A percentile compares a stretch with the other conserved stretches of the same genome.
These are phyloP conservation scores for Colletotrichum cuscutae DNA, from an alignment of 2,329 filamentous ascomycete species.

Conservation along the genomic window DNA sequence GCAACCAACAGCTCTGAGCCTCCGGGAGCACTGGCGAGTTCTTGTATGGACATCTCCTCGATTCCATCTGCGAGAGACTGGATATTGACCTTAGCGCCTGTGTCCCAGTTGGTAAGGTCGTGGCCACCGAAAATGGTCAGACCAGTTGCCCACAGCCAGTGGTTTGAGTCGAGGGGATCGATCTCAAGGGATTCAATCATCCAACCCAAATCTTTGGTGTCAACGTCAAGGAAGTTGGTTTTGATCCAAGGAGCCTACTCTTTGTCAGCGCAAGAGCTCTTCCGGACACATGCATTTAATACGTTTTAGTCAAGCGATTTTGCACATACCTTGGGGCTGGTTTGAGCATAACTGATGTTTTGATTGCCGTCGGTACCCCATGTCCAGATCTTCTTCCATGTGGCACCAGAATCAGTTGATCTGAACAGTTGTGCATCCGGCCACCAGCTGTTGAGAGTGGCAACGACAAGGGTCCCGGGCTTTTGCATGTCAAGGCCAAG, in stretches of 20 bases:
- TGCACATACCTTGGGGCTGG: slow-evolving; percentile 49
- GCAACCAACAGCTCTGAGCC: slow-evolving; percentile 63
- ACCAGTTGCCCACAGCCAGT: slow-evolving; percentile 70
- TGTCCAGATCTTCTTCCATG: slow-evolving; percentile 65
- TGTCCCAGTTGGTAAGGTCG: slow-evolving; percentile 66
- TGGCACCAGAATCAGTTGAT: slow-evolving; percentile 64
- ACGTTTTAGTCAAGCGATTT: background rate
- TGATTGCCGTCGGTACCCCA: slow-evolving; percentile 58
- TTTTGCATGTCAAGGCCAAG: slow-evolving; percentile 63
- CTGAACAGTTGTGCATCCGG: slow-evolving; percentile 67
- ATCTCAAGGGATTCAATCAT: slow-evolving; percentile 71
- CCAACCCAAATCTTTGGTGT: slow-evolving; percentile 65
- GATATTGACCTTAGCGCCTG: slow-evolving; percentile 52
- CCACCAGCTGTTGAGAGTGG: slow-evolving; percentile 68
- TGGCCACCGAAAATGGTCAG: slow-evolving; percentile 63
- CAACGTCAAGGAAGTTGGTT: slow-evolving; percentile 57
- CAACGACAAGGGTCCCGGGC: slow-evolving; percentile 66
- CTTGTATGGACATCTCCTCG: slow-evolving; percentile 63
- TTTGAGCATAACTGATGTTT: slow-evolving; percentile 57
- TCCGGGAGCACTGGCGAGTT: slow-evolving; percentile 58
- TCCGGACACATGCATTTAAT: no score
- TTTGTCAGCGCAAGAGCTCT: background rate
- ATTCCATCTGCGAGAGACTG: slow-evolving; percentile 64
- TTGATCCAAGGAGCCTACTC: slow-evolving; percentile 62
- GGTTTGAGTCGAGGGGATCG: slow-evolving; percentile 66